Evolutionary conservation across 352 stramenopile genomes (phyloP).

Genomic region (Globisporangium orthogonon): DNA sequence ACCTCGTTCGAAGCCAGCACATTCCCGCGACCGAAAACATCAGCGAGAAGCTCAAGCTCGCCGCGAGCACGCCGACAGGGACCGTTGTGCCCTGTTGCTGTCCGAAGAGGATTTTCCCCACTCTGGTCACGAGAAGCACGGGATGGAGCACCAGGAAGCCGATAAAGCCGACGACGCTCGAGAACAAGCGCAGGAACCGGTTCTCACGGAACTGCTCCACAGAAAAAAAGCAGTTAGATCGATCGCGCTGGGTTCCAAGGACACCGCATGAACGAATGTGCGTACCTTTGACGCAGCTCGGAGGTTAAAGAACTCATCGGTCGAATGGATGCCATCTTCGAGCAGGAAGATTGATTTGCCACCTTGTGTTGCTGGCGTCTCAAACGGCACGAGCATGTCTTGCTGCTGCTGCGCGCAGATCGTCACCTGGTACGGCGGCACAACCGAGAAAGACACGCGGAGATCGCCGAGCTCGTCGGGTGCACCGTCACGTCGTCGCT

Average conservation of each 20-base stretch:
- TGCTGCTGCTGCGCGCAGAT: constrained; percentile 47
- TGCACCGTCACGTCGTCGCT: background rate
- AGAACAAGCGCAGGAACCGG: constrained; percentile 57
- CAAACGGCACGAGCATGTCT: constrained; percentile 32
- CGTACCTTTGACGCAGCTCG: constrained; percentile 39
- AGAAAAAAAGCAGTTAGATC: background rate
- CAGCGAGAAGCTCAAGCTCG: constrained; percentile 34
- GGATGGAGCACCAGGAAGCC: constrained; percentile 52
- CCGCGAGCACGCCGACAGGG: constrained; percentile 44
- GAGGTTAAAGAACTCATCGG: constrained; percentile 38
- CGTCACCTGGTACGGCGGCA: constrained; percentile 58
- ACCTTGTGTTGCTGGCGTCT: constrained; percentile 13
- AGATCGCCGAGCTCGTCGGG: constrained; percentile 41
- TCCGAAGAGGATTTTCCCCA: constrained; percentile 12
- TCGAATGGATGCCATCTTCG: constrained; percentile 46
- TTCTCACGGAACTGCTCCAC: constrained; percentile 44
- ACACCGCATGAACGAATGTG: background rate
- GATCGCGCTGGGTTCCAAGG: background rate
- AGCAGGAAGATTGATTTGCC: constrained; percentile 52
- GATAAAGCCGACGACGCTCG: constrained; percentile 56
- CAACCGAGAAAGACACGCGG: constrained; percentile 57
- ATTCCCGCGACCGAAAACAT: constrained; percentile 39
- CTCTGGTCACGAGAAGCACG: constrained; percentile 17
- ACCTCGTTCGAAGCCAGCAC: constrained; percentile 52
- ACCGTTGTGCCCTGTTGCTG: constrained; percentile 14